These are phyloP conservation scores for Paracorniculantispora psalliotae DNA, from an alignment of 2,329 filamentous ascomycete genomes.

Conservation along the genomic window DNA sequence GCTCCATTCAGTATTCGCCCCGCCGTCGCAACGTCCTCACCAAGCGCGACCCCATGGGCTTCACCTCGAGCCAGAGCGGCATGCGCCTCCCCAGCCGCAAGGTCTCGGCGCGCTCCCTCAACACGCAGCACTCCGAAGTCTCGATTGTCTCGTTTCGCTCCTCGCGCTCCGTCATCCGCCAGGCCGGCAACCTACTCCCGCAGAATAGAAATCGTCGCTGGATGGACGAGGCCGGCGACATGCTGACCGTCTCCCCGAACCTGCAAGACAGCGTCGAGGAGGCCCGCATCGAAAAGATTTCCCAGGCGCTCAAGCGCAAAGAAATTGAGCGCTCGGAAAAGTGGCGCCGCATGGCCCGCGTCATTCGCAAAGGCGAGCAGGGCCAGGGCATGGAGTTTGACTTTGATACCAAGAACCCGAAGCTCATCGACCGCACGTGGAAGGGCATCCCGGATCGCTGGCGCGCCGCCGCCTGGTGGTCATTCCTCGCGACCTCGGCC, in stretches of 20 bases:
- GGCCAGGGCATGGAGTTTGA: conserved; percentile 61
- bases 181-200: conserved; percentile 55
- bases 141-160: conserved; percentile 49
- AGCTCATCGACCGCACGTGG: conserved; percentile 88
- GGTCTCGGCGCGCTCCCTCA: conserved; percentile 52
- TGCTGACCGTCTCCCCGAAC: conserved; percentile 57
- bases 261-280: conserved; percentile 53
- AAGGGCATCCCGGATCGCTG: conserved; percentile 97
- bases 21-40: conserved; percentile 43
- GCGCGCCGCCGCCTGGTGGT: conserved; percentile 91
- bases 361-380: conserved; percentile 45
- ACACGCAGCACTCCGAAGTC: conserved; percentile 51
- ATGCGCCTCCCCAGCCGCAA: conserved; percentile 47
- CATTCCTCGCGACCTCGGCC: conserved; percentile 77
- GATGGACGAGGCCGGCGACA: conserved; percentile 63
- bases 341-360: conserved; percentile 62
- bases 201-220: conserved; percentile 56
- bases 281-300: conserved; percentile 45
- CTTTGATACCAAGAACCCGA: conserved; percentile 77
- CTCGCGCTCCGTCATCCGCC: conserved; percentile 50
- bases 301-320: conserved; percentile 55
- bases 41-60: conserved; percentile 27
- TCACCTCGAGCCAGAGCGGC: conserved; percentile 38
- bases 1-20: conserved; percentile 39
- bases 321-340: conserved; percentile 61